Conservation (phyloP, 805 yeast genomes). For the Yarrowia bubula region DNA sequence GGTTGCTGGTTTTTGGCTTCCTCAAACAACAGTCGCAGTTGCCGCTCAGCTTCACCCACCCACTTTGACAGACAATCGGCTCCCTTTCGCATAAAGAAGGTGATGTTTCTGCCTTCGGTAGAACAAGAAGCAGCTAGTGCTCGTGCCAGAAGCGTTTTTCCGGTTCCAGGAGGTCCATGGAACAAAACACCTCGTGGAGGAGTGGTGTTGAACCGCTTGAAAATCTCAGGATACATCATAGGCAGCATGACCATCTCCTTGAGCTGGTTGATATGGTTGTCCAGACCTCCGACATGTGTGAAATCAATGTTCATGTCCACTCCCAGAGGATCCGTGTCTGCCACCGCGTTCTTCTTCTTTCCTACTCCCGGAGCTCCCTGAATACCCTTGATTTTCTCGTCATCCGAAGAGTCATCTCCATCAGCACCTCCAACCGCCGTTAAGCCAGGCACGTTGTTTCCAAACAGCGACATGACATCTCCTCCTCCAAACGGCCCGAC, state of each 20-base stretch:
- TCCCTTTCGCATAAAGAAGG: conserved; percentile 97
- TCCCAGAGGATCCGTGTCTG: conserved; percentile 93
- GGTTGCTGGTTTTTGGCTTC: conserved; percentile 97
- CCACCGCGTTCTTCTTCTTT: conserved; percentile 43
- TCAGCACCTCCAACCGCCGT: conserved; percentile 33
- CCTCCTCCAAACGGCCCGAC: conserved; percentile 98
- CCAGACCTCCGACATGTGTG: conserved; percentile 86
- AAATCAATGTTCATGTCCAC: conserved; percentile 83
- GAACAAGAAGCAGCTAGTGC: conserved; percentile 96
- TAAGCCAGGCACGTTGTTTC: conserved; percentile 55
- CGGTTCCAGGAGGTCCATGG: conserved; percentile 99
- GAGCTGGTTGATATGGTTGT: conserved; percentile 82
- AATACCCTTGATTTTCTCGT: conserved; percentile 36
- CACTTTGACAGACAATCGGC: conserved; percentile 96
- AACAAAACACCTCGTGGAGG: conserved; percentile 97
- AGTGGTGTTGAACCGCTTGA: conserved; percentile 82
- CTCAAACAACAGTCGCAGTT: conserved; percentile 82
- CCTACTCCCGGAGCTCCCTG: conserved; percentile 28
- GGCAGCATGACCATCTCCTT: conserved; percentile 98
- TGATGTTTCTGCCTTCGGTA: conserved; percentile 76
- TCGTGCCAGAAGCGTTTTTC: conserved; percentile 96
- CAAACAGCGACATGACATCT: conserved; percentile 82
- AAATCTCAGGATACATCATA: conserved; percentile 86
- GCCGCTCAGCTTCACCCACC: conserved; percentile 99
- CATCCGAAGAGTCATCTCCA: conserved; percentile 50